Percentiles rank a stretch among this genome's conserved stretches.
Evolutionary conservation across 1,284 basidiomycete genomes (phyloP).

Genomic region (Cryptococcus hybrid): DNA sequence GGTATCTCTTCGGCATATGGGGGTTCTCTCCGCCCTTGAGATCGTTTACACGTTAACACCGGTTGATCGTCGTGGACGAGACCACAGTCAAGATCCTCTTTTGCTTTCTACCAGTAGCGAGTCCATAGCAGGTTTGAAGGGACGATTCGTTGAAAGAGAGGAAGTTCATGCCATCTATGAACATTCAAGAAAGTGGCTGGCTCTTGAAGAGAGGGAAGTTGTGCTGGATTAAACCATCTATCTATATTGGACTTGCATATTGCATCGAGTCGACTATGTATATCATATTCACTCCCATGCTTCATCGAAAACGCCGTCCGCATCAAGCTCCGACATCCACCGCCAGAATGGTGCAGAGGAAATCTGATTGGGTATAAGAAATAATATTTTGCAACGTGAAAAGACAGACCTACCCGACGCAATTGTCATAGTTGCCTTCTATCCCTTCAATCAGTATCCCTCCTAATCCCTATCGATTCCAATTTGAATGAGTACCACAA

Average conservation of each 20-base stretch:
- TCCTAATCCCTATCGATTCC: conserved; percentile 66
- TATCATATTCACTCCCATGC: conserved; percentile 21
- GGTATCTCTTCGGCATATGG: conserved; percentile 87
- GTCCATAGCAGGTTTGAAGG: conserved; percentile 1
- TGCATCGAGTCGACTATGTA: not conserved
- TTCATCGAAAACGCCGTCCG: conserved; percentile 46
- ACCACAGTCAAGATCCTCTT: conserved; percentile 32
- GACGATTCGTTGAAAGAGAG: conserved; percentile 68
- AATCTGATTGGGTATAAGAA: conserved; percentile 22
- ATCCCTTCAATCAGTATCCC: conserved; percentile 76
- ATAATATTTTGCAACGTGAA: not conserved
- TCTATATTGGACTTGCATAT: not conserved
- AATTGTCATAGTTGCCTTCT: conserved; percentile 90
- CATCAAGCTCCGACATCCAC: conserved; percentile 46
- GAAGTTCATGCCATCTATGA: conserved; percentile 72
- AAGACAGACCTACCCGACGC: conserved; percentile 61
- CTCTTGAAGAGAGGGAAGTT: conserved; percentile 35
- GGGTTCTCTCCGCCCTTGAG: conserved; percentile 78
- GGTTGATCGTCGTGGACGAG: conserved; percentile 5
- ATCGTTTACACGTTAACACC: conserved; percentile 71
- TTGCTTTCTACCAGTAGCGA: conserved; percentile 1
- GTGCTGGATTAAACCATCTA: conserved; percentile 10
- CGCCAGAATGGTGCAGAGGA: conserved; percentile 46
- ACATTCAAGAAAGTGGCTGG: conserved; percentile 36
- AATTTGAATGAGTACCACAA: not conserved